phyloP scores from a whole-genome alignment of 2,329 filamentous ascomycete species.

The Exophiala phaeomuriformis region DNA sequence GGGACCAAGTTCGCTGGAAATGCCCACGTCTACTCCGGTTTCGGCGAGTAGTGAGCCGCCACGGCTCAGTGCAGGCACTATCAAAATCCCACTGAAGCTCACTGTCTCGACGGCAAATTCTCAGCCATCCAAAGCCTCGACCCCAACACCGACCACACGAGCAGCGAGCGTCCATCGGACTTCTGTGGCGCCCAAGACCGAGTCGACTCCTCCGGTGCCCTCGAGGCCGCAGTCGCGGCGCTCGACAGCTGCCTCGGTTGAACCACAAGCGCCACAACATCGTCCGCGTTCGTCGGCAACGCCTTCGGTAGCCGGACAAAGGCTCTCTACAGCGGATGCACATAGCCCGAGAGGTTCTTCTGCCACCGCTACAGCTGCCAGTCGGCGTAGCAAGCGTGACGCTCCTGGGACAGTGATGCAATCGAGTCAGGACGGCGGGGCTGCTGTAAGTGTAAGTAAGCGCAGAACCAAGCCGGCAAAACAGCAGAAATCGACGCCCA shows the following conservation, averaged over 20 bases:
- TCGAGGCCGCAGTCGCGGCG: conserved; percentile 28
- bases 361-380: conserved; percentile 32
- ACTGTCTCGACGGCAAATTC: conserved; percentile 17
- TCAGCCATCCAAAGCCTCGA: conserved; percentile 15
- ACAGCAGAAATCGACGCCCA: conserved; percentile 35
- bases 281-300: conserved; percentile 21
- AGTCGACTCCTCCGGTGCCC: conserved; percentile 25
- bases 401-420: conserved; percentile 52
- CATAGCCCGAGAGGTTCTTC: conserved; percentile 33
- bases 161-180: conserved; percentile 20
- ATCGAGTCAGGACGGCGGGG: conserved; percentile 51
- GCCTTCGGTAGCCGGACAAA: conserved; percentile 24
- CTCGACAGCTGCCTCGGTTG: conserved; percentile 21
- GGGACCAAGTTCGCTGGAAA: conserved; percentile 34
- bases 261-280: conserved; percentile 16
- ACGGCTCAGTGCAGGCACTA: conserved; percentile 18
- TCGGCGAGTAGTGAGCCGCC: conserved; percentile 27
- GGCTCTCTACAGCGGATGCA: conserved; percentile 37
- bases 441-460: conserved; percentile 55
- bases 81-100: conserved; percentile 27
- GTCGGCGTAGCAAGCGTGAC: conserved; percentile 50
- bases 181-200: conserved; percentile 24
- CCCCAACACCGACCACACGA: conserved; percentile 17
- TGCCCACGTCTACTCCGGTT: conserved; percentile 38
- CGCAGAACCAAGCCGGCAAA: conserved; percentile 49